A percentile compares a stretch with the other conserved stretches of the same genome.
phyloP scores from a whole-genome alignment of 140 eudicot species.

The Oenanthe javanica region DNA sequence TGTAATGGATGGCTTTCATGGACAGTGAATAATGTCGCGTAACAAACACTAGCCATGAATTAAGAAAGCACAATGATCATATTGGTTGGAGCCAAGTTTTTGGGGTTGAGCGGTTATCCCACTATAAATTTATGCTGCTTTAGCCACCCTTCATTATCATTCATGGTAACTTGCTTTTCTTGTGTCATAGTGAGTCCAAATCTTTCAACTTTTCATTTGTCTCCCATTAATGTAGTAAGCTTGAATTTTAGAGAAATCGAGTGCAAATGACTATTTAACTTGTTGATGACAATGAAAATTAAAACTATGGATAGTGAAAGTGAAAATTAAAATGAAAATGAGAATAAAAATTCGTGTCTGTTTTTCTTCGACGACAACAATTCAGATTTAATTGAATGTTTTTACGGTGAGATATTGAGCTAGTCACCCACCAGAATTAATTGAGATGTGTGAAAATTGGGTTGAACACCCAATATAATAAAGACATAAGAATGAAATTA shows the following conservation, averaged over 20 bases:
- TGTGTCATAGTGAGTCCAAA: background rate
- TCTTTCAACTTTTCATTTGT: background rate
- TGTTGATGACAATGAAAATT: background rate
- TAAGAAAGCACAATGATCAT: constrained; percentile 1
- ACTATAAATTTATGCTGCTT: constrained; percentile 2
- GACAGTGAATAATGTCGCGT: background rate
- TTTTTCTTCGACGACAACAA: too few species aligned
- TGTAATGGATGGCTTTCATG: background rate
- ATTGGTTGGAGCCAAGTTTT: constrained; percentile 1
- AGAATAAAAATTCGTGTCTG: too few species aligned
- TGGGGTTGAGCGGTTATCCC: constrained; percentile 10
- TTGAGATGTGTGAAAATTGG: too few species aligned
- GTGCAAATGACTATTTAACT: background rate
- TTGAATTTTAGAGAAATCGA: background rate
- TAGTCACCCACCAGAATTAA: too few species aligned
- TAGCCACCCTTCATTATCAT: background rate
- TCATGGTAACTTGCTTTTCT: background rate
- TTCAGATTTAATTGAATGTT: too few species aligned
- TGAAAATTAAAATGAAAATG: too few species aligned
- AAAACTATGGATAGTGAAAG: too few species aligned
- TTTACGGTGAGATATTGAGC: too few species aligned
- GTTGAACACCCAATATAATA: too few species aligned
- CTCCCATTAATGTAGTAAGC: background rate
- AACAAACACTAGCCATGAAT: background rate
- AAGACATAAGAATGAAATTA: too few species aligned